Percentiles rank a stretch among this genome's conserved stretches.
Evolutionary conservation across 106 monocot genomes (phyloP).

Genomic region (Dendrobium nobile): DNA sequence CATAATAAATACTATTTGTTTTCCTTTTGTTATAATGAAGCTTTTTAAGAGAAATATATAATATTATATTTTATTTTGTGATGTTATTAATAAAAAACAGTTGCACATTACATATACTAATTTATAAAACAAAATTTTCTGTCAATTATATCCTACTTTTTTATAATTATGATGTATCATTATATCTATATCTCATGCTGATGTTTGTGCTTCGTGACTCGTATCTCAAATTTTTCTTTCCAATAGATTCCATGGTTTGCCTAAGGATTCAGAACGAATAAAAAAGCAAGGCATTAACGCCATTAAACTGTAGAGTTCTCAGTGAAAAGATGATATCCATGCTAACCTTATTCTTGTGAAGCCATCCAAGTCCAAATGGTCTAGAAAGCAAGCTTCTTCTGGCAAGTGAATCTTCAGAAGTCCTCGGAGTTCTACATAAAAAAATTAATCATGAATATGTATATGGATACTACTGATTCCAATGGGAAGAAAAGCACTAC

Average conservation of each 20-base stretch:
- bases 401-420: constrained; percentile 25
- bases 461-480: not conserved
- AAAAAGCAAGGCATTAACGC: not conserved
- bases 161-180: no score
- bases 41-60: no score
- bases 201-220: not conserved
- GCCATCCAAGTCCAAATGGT: constrained; percentile 86
- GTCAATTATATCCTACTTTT: no score
- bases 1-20: no score
- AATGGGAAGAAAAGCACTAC: not conserved
- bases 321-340: not conserved
- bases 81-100: no score
- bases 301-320: not conserved
- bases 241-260: not conserved
- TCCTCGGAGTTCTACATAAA: constrained; percentile 31
- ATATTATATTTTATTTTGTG: no score
- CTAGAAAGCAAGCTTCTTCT: constrained; percentile 65
- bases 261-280: no score
- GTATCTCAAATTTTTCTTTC: not conserved
- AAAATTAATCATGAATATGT: not conserved
- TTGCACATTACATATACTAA: no score
- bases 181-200: no score
- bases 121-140: no score
- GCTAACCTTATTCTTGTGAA: constrained; percentile 74
- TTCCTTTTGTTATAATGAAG: no score